Base-by-base conservation (phyloP, 2,329 filamentous ascomycete genomes). In the Emmonsiellopsis sp. region DNA sequence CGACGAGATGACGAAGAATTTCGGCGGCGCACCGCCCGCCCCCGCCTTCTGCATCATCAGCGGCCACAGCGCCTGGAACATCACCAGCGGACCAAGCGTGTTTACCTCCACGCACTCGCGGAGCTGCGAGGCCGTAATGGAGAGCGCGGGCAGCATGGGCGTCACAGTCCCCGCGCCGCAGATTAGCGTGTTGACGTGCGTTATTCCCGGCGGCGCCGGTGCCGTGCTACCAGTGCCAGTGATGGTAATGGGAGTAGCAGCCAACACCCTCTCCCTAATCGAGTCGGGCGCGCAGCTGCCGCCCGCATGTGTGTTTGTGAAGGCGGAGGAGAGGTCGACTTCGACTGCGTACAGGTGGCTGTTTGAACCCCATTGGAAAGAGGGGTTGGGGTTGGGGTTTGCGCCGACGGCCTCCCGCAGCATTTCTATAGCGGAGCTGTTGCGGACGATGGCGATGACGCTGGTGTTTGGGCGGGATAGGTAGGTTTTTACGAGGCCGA, bases 131-230 rank as follows among this genome's bases (percentile, higher is more conserved):
- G 58, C 56, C 1, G 59, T 42, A 2, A 57, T 62, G 6, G 42
- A 16, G 30, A 79, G 79, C 20, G 78, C 75, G 15, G 80, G 80
- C 4, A 77, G 73, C 59, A 84, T 83, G 78, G 81, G 80, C n/a
- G 76, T 75, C 3, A 78, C 76, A 54, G 79, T 63, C 52, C 56
- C 65, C 10, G 65, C 67, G 38, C 63, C 64, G 41, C 57, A 61
- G 50, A 58, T 57, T 26, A 68, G 63, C 11, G 60, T 57, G 44
- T 60, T 64, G 34, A 62, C 54, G 40, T 67, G 66, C 13, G 60
- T 56, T 45, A 68, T 34, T 13, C 34, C 13, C 13, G 9, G 9
- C 35, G 35, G 9, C 35, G 35, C 35, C 35, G 35, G 35, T 3
- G 20, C 20, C 20, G 20, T 26, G 20, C 3, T 26, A 38, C 35